These are phyloP conservation scores for Bipolaris victoriae DNA, from an alignment of 2,329 filamentous ascomycete species.

Conservation along the genomic window DNA sequence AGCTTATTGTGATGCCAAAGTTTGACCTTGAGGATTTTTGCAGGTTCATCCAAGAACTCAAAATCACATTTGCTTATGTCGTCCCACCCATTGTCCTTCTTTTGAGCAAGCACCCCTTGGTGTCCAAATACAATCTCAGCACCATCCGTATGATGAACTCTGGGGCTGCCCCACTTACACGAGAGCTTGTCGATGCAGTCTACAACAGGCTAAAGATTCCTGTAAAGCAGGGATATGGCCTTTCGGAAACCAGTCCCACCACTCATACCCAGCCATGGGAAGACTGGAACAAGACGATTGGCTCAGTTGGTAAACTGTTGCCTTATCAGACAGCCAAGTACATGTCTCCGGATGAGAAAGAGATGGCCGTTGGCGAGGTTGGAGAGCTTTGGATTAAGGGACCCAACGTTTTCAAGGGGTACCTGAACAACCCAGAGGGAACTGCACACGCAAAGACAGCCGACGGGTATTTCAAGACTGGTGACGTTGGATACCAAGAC, in stretches of 20 bases:
- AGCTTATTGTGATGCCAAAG: constrained; percentile 73
- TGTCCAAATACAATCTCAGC: constrained; percentile 81
- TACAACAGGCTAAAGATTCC: constrained; percentile 76
- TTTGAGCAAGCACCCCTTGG: constrained; percentile 77
- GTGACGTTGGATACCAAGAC: constrained; percentile 83
- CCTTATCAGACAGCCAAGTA: constrained; percentile 84
- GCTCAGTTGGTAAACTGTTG: constrained; percentile 77
- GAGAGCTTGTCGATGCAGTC: constrained; percentile 77
- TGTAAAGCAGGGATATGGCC: constrained; percentile 91
- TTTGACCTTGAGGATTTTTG: constrained; percentile 86
- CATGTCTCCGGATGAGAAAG: constrained; percentile 66
- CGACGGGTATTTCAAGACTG: constrained; percentile 89
- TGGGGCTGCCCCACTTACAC: constrained; percentile 83
- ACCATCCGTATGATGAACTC: constrained; percentile 83
- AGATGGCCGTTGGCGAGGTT: constrained; percentile 66
- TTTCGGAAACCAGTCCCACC: constrained; percentile 84
- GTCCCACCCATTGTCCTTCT: constrained; percentile 84
- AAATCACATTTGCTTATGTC: constrained; percentile 79
- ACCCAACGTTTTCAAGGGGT: constrained; percentile 80
- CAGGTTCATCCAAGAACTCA: constrained; percentile 73
- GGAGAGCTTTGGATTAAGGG: constrained; percentile 72
- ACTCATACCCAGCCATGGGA: constrained; percentile 76
- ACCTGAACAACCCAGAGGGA: constrained; percentile 74
- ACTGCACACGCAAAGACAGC: constrained; percentile 73
- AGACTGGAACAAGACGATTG: constrained; percentile 77